Evolutionary conservation across 805 yeast genomes (phyloP).

Genomic region (Teunomyces funiuensis): DNA sequence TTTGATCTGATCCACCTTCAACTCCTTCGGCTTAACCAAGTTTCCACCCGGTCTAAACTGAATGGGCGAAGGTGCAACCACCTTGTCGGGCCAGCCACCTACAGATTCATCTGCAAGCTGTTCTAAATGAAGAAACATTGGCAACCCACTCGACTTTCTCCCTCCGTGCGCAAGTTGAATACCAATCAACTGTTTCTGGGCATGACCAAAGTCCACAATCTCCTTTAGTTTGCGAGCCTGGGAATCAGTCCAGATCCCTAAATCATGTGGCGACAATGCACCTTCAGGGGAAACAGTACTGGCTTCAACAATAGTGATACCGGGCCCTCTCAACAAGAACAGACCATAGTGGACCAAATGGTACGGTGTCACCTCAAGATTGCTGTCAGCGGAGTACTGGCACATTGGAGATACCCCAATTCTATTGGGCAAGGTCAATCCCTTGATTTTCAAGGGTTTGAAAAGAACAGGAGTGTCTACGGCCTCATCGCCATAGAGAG

Average conservation of each 20-base stretch:
- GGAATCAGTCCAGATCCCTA: slow-evolving; percentile 21
- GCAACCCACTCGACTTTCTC: slow-evolving; percentile 34
- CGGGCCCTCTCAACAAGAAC: slow-evolving; percentile 47
- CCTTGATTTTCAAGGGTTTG: slow-evolving; percentile 42
- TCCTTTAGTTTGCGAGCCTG: slow-evolving; percentile 29
- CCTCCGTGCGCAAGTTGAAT: slow-evolving; percentile 18
- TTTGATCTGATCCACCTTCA: slow-evolving; percentile 43
- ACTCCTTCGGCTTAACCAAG: slow-evolving; percentile 36
- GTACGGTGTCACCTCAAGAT: slow-evolving; percentile 45
- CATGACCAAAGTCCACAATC: slow-evolving; percentile 16
- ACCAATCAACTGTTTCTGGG: slow-evolving; percentile 12
- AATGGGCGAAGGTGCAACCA: slow-evolving; percentile 49
- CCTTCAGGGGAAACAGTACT: slow-evolving; percentile 28
- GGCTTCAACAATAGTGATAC: slow-evolving; percentile 58
- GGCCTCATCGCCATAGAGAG: background rate
- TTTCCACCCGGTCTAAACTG: slow-evolving; percentile 28
- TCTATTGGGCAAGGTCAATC: slow-evolving; percentile 47
- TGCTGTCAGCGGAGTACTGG: slow-evolving; percentile 43
- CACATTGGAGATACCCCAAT: slow-evolving; percentile 60
- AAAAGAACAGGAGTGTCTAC: slow-evolving; percentile 42
- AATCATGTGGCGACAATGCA: slow-evolving; percentile 24
- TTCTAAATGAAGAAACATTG: slow-evolving; percentile 28
- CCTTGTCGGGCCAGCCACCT: slow-evolving; percentile 45
- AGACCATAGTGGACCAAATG: slow-evolving; percentile 52
- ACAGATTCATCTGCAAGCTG: slow-evolving; percentile 28